Evolutionary conservation across 148 eudicot genomes (phyloP), one percentile per base, ranked within the genome.

Genomic region (Cornus suecica): DNA sequence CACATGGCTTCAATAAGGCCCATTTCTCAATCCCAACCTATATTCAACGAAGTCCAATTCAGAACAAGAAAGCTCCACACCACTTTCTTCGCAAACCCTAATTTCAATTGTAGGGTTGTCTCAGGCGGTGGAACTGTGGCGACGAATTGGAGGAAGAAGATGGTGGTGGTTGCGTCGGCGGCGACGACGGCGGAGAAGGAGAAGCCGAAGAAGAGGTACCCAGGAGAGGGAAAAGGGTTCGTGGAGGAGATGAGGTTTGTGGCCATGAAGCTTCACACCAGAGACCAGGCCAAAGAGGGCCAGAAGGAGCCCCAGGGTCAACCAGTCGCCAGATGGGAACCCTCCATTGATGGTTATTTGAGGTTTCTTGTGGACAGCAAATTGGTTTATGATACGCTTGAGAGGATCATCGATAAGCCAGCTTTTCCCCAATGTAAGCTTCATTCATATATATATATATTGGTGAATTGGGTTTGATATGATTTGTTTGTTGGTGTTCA

Each of bases 171-270:
- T 29, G 76, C 75, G 16, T 56, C 91, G 22, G 70, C 83, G n/a
- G 37, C 87, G 11, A 65, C 87, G 32, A 83, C 80, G 29, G 37
- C 87, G 11, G 60, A 86, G 32, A 83, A 79, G 29, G 82, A 82
- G 79, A 75, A 77, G 82, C 65, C 79, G 34, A 74, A 79, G 84
- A 88, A 84, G 83, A 75, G 78, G 85, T 88, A 70, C n/a, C 86
- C 88, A 2, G 90, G 90, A 10, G 92, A 87, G 86, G 84, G 81
- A 28, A 89, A 88, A 76, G 97, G 93, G 71, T 92, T 95, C 82
- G 97, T 92, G 83, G 99, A 95, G 83, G 99, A 95, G 72, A 92
- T 95, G 99, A 95, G 99, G 71, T 82, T 82, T 62, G 97, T 95
- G 79, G 98, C 98, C 7, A 94, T 94, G 98, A 92, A 84, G 58